Percentiles rank a stretch among this genome's conserved stretches.
Evolutionary conservation across 2,329 filamentous ascomycete species (phyloP).

Genomic region (Leptographium radiaticola): DNA sequence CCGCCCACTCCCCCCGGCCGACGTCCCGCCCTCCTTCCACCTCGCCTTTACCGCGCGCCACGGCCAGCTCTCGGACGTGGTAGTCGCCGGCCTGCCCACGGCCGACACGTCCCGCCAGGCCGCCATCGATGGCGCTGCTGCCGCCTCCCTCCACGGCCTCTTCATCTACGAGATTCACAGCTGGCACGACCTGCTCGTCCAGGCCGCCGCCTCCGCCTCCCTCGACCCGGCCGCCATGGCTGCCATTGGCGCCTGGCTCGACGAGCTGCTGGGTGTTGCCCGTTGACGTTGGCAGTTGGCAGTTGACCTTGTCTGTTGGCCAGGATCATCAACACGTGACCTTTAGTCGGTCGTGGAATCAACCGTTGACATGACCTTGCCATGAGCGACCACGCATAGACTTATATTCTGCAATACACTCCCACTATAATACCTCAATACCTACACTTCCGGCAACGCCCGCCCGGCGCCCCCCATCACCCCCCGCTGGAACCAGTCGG

Average conservation of each 20-base stretch:
- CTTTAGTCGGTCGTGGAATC: too few species aligned
- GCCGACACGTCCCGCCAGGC: background rate
- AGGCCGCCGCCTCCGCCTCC: slow-evolving; percentile 4
- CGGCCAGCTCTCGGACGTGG: slow-evolving; percentile 21
- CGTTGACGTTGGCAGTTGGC: too few species aligned
- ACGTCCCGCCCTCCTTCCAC: slow-evolving; percentile 27
- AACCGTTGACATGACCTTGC: too few species aligned
- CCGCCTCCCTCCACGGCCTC: slow-evolving; percentile 12
- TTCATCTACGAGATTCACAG: slow-evolving; percentile 16
- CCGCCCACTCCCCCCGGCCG: slow-evolving; percentile 34
- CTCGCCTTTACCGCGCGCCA: slow-evolving; percentile 25
- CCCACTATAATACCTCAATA: too few species aligned
- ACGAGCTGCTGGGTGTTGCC: slow-evolving; percentile 16
- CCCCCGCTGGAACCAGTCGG: slow-evolving; percentile 88
- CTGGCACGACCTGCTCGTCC: slow-evolving; percentile 15
- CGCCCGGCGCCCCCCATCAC: slow-evolving; percentile 47
- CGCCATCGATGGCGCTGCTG: slow-evolving; percentile 8
- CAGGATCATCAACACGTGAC: too few species aligned
- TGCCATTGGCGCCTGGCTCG: slow-evolving; percentile 16
- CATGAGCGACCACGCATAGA: too few species aligned
- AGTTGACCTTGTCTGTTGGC: too few species aligned
- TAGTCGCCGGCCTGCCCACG: slow-evolving; percentile 13
- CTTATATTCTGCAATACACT: background rate
- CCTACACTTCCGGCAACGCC: background rate
- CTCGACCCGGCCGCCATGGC: slow-evolving; percentile 1